Evolutionary conservation across 108 stramenopile genomes (phyloP), one percentile per base, ranked within the genome.

Genomic region (Fragilaria crotonensis): DNA sequence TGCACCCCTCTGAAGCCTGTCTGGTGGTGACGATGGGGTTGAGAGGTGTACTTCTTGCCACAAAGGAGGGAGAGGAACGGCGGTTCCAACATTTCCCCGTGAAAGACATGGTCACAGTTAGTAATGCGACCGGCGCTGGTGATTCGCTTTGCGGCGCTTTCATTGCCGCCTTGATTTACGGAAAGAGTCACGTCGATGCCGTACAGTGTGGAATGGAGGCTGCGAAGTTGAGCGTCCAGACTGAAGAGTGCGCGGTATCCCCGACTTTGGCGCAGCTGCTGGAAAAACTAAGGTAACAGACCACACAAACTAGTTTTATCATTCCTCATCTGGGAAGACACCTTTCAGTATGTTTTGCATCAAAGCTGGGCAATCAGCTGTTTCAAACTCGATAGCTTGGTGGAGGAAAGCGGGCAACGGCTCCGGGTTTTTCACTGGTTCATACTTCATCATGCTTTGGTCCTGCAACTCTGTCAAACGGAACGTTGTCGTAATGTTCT

Each of bases 101-200:
- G 17, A 51, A 53, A 11, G 9, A 21, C 21, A 45, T 67, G 22
- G 25, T 69, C 44, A 36, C 47, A 1, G 51, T 82, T 28, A 45
- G 23, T 5, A 81, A 80, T 56, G 63, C 70, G 47, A 83, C 82
- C 33, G 85, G 81, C 18, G 79, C 85, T 0, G 85, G 85, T 20
- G 85, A 87, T 59, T 70, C 75, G 27, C 54, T 87, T 23, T 61
- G 60, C 29, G 85, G 81, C 3, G 81, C 76, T 5, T 87, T 87
- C 57, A 63, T 87, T 31, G 64, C 77, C 48, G 79, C 79, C 4
- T 52, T 81, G 45, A 54, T 81, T 4, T 33, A 71, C 25, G 83
- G 78, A 22, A 47, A 51, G 0, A 45, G 54, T 22, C 52, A 48
- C 18, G 54, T 41, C n/a, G 68, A 63, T 9, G 77, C 83, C 18